Conservation (phyloP, 331 rosid species). For the Rosa hybrid region DNA sequence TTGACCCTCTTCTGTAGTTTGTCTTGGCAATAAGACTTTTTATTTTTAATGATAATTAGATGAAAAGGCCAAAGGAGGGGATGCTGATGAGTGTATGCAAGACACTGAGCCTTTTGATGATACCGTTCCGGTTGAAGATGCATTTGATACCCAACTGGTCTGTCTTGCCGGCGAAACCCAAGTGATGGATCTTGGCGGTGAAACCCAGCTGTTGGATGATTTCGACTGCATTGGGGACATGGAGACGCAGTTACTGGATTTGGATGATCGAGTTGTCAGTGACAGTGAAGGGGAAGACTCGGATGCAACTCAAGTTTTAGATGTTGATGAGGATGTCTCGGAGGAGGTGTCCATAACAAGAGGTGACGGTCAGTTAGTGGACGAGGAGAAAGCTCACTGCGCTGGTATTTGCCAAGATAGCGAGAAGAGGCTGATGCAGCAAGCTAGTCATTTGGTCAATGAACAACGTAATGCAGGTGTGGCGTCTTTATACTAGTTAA, state of each 20-base stretch:
- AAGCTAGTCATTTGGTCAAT: conserved; percentile 11
- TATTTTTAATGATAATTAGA: conserved; percentile 25
- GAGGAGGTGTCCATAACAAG: conserved; percentile 31
- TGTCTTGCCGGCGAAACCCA: conserved; percentile 39
- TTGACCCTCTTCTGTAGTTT: not conserved
- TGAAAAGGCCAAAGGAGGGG: conserved; percentile 15
- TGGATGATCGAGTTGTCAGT: conserved; percentile 36
- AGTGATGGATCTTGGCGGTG: conserved; percentile 37
- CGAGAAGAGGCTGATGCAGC: conserved; percentile 25
- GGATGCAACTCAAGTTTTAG: conserved; percentile 53
- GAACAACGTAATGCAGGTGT: conserved; percentile 48
- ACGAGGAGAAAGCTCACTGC: conserved; percentile 18
- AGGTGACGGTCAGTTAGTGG: conserved; percentile 18
- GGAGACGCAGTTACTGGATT: conserved; percentile 50
- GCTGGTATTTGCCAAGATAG: conserved; percentile 5
- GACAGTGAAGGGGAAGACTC: conserved; percentile 36
- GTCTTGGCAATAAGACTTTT: not conserved
- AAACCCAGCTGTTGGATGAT: conserved; percentile 60
- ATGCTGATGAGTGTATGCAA: conserved; percentile 31
- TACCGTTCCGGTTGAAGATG: conserved; percentile 25
- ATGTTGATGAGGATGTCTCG: conserved; percentile 28
- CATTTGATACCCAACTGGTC: conserved; percentile 40
- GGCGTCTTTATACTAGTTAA: conserved; percentile 2
- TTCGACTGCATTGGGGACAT: conserved; percentile 23
- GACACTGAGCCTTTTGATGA: conserved; percentile 40